Conservation (phyloP, 1,284 basidiomycete species). For the Cutaneotrichosporon mucoides region DNA sequence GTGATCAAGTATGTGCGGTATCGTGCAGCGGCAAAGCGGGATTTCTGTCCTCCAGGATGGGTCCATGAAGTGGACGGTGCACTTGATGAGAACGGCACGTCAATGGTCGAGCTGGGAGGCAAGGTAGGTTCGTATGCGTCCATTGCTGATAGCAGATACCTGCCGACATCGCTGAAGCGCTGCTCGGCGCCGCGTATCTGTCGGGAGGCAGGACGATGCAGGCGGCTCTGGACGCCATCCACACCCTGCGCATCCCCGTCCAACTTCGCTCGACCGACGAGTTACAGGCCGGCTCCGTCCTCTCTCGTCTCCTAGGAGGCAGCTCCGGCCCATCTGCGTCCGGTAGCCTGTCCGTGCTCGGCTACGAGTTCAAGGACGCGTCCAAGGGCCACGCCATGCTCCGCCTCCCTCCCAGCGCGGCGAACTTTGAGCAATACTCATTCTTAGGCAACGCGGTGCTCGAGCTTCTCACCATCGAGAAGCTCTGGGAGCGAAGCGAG, state of each 20-base stretch:
- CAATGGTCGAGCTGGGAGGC: constrained; percentile 24
- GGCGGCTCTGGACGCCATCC: constrained; percentile 24
- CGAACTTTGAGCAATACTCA: constrained; percentile 20
- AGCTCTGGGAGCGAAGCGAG: constrained; percentile 19
- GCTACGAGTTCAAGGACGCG: constrained; percentile 25
- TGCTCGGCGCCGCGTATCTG: constrained; percentile 37
- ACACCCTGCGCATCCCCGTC: constrained; percentile 22
- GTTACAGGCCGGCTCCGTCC: background rate
- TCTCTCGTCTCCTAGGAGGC: background rate
- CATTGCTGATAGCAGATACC: background rate
- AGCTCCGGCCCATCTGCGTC: too few relatives aligned
- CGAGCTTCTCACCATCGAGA: constrained; percentile 27
- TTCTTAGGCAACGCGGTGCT: constrained; percentile 31
- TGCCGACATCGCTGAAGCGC: constrained; percentile 34
- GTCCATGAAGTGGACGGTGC: background rate
- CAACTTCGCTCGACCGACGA: background rate
- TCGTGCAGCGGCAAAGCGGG: constrained; percentile 16
- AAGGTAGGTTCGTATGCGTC: constrained; percentile 22
- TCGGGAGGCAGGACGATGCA: constrained; percentile 6
- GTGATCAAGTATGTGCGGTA: constrained; percentile 33
- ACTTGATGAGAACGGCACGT: background rate
- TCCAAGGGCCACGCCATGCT: background rate
- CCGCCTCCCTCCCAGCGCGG: background rate
- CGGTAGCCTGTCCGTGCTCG: constrained; percentile 17
- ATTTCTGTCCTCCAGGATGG: constrained; percentile 36